Base-by-base conservation (phyloP, 2,329 filamentous ascomycete genomes). In the Xylariales sp. region DNA sequence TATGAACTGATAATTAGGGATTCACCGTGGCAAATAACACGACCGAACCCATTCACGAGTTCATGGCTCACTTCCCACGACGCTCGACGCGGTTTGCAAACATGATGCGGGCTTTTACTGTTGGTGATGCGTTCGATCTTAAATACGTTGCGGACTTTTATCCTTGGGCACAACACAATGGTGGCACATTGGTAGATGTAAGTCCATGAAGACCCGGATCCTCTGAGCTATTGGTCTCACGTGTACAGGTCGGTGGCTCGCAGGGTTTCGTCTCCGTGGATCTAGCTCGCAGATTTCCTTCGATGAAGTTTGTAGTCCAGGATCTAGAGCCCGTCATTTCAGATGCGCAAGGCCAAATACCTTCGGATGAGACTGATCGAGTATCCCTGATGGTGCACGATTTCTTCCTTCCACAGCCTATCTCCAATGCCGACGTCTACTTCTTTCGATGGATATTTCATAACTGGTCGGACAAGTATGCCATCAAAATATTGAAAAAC, bases 301-400 rank as follows among this genome's bases (percentile, higher is more conserved):
- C 14, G 0, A 18, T 72, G 5, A 65, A 65, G 16, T 73, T 68
- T 9, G 58, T 73, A 1, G 75, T 64, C 74, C 81, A 72, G 77
- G 82, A 73, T 43, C 62, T 73, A 3, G 69, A 65, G n/a, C 55
- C 62, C 5, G 67, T 73, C 1, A 59, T 73, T 16, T 30, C 8
- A 1, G 69, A 36, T 0, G 71, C 64, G 1, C 16, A 62, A 32
- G 59, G 62, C n/a, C 55, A 65, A 8, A 41, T n/a, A 0, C 64
- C 64, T 14, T 12, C 58, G 14, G 62, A 69, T 0, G 4, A 67
- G 8, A 18, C 39, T 10, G 34, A 45, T 1, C 71, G 69, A 8
- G 41, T 71, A 5, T 58, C 49, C 14, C 65, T 65, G 23, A 65
- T 59, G 60, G 46, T 45, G 9, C 68, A 69, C 28, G 61, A 69